These are phyloP conservation scores for Leishmania braziliensis DNA, from an alignment of 208 protist genomes.

Conservation along the genomic window DNA sequence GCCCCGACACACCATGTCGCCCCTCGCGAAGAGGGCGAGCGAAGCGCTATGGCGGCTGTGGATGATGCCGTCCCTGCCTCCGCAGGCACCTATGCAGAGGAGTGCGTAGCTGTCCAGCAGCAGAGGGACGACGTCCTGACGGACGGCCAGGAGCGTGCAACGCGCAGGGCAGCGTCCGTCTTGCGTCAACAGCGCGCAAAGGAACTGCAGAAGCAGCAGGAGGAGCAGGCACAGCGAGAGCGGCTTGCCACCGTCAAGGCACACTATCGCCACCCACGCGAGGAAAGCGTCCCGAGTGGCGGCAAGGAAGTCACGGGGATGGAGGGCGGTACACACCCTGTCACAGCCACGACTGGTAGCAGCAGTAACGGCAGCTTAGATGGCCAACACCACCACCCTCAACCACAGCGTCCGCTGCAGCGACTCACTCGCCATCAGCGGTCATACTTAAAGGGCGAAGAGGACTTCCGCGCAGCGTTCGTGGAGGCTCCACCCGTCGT, in stretches of 20 bases:
- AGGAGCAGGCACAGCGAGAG: slow-evolving; percentile 16
- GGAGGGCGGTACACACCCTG: not conserved
- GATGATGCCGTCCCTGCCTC: not conserved
- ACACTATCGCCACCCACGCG: slow-evolving; percentile 17
- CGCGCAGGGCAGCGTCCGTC: slow-evolving; percentile 32
- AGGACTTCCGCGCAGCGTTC: slow-evolving; percentile 36
- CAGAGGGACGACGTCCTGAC: not conserved
- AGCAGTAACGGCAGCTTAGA: not conserved
- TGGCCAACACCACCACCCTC: not conserved
- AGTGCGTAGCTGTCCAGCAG: slow-evolving; percentile 10
- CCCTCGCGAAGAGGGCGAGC: not conserved
- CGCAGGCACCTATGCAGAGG: not conserved
- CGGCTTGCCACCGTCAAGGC: slow-evolving; percentile 8
- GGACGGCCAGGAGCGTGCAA: slow-evolving; percentile 30
- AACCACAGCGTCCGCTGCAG: not conserved
- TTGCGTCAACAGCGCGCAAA: slow-evolving; percentile 23
- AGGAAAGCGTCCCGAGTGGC: not conserved
- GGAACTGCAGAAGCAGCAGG: slow-evolving; percentile 3
- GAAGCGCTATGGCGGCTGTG: not conserved
- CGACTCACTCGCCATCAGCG: slow-evolving; percentile 29
- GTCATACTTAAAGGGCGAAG: slow-evolving; percentile 26
- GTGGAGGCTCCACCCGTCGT: slow-evolving; percentile 34
- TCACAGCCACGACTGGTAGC: not conserved
- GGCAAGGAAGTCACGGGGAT: not conserved
- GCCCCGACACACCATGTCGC: not conserved